A percentile compares a stretch with the other conserved stretches of the same genome.
Conservation (phyloP, 2,329 filamentous ascomycete genomes). For the Neonectria sp. region DNA sequence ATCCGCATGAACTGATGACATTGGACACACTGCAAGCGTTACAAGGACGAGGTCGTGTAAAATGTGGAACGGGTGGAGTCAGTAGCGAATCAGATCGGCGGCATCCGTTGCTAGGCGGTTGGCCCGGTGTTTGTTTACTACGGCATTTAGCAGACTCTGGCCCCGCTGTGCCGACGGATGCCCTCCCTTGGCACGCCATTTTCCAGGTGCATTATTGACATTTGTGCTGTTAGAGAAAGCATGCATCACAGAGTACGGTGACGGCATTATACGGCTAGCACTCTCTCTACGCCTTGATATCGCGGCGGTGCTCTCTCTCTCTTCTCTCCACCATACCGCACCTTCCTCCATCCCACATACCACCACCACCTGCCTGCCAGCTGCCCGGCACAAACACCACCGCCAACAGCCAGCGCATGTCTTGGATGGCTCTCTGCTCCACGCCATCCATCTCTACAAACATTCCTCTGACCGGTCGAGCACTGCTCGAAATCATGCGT, state of each 20-base stretch:
- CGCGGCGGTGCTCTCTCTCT: conserved; percentile 18
- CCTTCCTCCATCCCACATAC: conserved; percentile 18
- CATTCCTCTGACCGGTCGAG: conserved; percentile 41
- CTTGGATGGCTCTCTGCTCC: conserved; percentile 41
- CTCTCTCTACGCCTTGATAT: conserved; percentile 32
- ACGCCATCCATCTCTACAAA: conserved; percentile 32
- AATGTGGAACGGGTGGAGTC: conserved; percentile 32
- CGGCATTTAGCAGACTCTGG: conserved; percentile 32
- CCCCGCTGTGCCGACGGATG: conserved; percentile 42
- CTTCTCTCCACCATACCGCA: conserved; percentile 21
- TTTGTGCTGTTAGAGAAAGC: conserved; percentile 33
- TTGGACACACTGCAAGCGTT: conserved; percentile 32
- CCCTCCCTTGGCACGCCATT: conserved; percentile 34
- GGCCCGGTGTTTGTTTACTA: conserved; percentile 55
- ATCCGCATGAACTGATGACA: conserved; percentile 30
- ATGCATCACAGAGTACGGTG: conserved; percentile 36
- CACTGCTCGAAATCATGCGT: conserved; percentile 51
- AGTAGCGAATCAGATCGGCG: conserved; percentile 42
- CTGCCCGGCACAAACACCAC: conserved; percentile 18
- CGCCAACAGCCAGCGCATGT: conserved; percentile 38
- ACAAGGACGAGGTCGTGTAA: conserved; percentile 38
- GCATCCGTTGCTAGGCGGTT: conserved; percentile 52
- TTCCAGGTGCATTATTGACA: conserved; percentile 43
- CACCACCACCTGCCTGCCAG: conserved; percentile 22
- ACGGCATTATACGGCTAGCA: conserved; percentile 37